phyloP scores from a whole-genome alignment of 2,329 filamentous ascomycete species.

The Thelonectria discophora region DNA sequence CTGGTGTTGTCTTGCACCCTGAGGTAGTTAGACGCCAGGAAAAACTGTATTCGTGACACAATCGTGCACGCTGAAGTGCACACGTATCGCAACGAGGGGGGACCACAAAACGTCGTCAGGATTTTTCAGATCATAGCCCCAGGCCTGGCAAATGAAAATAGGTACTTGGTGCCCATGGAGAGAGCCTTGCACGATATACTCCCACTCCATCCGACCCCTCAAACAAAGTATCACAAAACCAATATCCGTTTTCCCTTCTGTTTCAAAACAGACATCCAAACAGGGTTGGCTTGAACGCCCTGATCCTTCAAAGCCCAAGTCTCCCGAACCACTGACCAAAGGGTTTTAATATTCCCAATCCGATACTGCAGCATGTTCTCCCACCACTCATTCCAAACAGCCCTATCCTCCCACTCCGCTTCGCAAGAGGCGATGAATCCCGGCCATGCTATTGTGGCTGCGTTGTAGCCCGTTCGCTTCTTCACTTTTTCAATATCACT shows the following conservation, averaged over 20 bases:
- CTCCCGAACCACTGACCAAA: conserved; percentile 15
- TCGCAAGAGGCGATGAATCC: conserved; percentile 15
- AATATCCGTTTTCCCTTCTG: not conserved
- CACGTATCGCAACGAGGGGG: no score
- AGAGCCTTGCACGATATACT: no score
- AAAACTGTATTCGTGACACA: conserved; percentile 29
- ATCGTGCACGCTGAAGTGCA: not conserved
- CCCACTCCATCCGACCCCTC: not conserved
- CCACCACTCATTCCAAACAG: conserved; percentile 11
- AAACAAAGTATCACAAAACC: not conserved
- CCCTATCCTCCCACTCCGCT: not conserved
- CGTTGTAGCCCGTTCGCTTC: conserved; percentile 13
- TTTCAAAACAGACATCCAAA: conserved; percentile 1
- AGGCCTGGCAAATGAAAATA: no score
- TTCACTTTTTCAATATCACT: conserved; percentile 17
- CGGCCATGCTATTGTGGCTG: conserved; percentile 11
- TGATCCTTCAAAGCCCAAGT: conserved; percentile 5
- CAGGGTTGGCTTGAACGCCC: not conserved
- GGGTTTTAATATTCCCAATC: conserved; percentile 15
- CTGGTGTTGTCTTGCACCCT: conserved; percentile 36
- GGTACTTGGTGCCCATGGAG: no score
- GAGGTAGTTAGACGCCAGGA: conserved; percentile 37
- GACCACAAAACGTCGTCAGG: no score
- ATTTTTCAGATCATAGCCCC: no score
- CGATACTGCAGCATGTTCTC: conserved; percentile 16